Evolutionary conservation across 805 yeast species (phyloP).

Genomic region (Candida montana): DNA sequence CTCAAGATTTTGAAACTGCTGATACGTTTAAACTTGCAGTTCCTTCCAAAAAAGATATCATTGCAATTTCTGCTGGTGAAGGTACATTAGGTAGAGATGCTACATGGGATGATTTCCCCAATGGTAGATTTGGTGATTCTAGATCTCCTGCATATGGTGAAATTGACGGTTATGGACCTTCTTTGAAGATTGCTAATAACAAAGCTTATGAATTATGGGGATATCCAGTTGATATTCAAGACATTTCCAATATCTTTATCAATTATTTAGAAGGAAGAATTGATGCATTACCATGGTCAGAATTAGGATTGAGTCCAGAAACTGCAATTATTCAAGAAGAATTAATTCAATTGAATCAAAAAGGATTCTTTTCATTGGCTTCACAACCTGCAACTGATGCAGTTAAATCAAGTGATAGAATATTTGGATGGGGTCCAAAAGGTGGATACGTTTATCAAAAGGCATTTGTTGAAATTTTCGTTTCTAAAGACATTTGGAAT

Average conservation of each 20-base stretch:
- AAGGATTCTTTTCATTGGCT: slow-evolving; percentile 79
- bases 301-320: slow-evolving; percentile 78
- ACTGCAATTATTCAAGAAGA: slow-evolving; percentile 92
- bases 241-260: slow-evolving; percentile 61
- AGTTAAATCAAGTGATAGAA: slow-evolving; percentile 68
- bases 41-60: slow-evolving; percentile 49
- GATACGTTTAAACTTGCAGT: slow-evolving; percentile 20
- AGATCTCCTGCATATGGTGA: slow-evolving; percentile 97
- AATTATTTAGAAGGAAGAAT: slow-evolving; percentile 71
- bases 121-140: slow-evolving; percentile 93
- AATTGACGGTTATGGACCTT: slow-evolving; percentile 95
- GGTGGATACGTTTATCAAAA: slow-evolving; percentile 89
- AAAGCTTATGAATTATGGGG: slow-evolving; percentile 80
- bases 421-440: slow-evolving; percentile 97
- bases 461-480: slow-evolving; percentile 85
- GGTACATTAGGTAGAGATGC: slow-evolving; percentile 85
- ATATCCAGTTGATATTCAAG: slow-evolving; percentile 52
- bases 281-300: slow-evolving; percentile 88
- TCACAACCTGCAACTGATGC: slow-evolving; percentile 95
- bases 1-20: slow-evolving; percentile 21
- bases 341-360: slow-evolving; percentile 67
- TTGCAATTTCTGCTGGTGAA: slow-evolving; percentile 78
- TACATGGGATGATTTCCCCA: slow-evolving; percentile 96
- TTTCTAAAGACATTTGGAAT: slow-evolving; percentile 71
- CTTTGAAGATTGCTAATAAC: slow-evolving; percentile 65